Evolutionary conservation across 768 basidiomycete species (phyloP).

Genomic region (Agaricus blazei): DNA sequence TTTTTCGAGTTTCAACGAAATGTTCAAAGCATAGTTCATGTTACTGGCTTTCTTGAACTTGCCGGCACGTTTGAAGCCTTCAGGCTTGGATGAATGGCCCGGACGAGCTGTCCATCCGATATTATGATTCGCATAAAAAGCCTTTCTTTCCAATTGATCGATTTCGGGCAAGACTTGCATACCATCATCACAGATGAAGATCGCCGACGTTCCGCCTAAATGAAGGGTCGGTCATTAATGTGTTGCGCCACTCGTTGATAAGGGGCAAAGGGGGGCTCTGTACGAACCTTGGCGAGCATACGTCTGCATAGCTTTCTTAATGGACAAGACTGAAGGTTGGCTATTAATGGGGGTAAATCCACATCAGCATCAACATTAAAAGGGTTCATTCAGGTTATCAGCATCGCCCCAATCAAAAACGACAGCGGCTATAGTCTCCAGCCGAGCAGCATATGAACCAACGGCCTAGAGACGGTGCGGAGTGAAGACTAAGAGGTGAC

Average conservation of each 20-base stretch:
- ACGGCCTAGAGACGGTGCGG: background rate
- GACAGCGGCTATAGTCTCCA: constrained; percentile 8
- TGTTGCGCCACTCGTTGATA: background rate
- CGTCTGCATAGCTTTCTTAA: constrained; percentile 83
- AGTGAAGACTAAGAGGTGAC: constrained; percentile 18
- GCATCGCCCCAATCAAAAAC: background rate
- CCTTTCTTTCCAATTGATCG: constrained; percentile 58
- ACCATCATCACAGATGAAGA: constrained; percentile 84
- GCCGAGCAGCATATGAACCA: background rate
- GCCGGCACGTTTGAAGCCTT: constrained; percentile 89
- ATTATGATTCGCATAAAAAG: constrained; percentile 77
- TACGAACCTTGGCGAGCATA: constrained; percentile 71
- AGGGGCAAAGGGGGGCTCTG: background rate
- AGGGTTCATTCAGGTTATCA: background rate
- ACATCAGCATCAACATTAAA: background rate
- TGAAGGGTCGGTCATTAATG: background rate
- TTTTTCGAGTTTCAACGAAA: constrained; percentile 59
- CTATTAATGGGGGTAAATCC: constrained; percentile 24
- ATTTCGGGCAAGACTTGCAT: constrained; percentile 61
- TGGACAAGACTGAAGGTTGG: constrained; percentile 67
- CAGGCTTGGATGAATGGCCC: constrained; percentile 59
- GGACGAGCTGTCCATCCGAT: constrained; percentile 81
- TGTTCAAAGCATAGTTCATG: constrained; percentile 68
- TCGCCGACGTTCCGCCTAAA: constrained; percentile 60
- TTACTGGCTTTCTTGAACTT: constrained; percentile 86